phyloP scores from a whole-genome alignment of 140 eudicot genomes.

The Oenanthe javanica region DNA sequence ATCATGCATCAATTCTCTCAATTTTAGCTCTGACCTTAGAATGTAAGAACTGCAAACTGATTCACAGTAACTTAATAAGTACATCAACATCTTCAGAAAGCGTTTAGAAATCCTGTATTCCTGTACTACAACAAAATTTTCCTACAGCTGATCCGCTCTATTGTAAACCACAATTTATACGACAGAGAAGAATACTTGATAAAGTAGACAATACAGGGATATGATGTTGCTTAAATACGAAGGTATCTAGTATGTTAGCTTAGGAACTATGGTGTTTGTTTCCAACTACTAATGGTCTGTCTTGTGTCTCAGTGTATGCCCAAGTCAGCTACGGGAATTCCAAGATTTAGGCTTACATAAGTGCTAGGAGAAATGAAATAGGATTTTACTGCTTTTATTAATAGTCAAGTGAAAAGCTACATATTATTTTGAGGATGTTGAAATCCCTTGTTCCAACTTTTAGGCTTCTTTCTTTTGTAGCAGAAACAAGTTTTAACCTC shows the following conservation, averaged over 20 bases:
- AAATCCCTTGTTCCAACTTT: background rate
- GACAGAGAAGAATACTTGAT: background rate
- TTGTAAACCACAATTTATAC: background rate
- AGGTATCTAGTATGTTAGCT: background rate
- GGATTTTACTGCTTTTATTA: background rate
- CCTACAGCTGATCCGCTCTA: background rate
- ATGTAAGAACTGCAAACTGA: background rate
- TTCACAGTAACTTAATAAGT: background rate
- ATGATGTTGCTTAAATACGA: background rate
- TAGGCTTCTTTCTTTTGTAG: background rate
- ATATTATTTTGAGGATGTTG: background rate
- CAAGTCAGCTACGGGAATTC: background rate
- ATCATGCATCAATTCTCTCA: background rate
- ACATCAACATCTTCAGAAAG: constrained; percentile 6
- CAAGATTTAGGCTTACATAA: background rate
- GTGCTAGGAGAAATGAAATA: background rate
- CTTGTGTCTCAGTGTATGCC: background rate
- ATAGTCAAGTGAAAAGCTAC: background rate
- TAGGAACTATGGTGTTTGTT: background rate
- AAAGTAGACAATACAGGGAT: background rate
- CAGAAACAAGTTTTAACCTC: background rate
- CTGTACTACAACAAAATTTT: background rate
- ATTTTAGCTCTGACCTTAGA: no score
- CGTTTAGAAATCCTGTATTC: background rate
- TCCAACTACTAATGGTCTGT: background rate